Evolutionary conservation across 768 basidiomycete species (phyloP).

Genomic region (Pisolithus tinctorius): DNA sequence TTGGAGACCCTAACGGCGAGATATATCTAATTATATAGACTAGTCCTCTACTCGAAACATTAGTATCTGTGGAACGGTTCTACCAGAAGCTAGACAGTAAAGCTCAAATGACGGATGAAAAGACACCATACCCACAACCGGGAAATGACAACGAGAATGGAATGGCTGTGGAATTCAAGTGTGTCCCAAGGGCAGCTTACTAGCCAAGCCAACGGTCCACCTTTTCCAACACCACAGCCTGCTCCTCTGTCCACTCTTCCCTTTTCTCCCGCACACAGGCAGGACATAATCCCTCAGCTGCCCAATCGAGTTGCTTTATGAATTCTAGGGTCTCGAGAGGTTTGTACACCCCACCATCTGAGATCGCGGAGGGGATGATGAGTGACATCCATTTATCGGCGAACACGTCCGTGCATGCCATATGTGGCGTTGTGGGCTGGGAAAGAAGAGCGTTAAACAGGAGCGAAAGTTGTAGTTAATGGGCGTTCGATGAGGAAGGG

Average conservation of each 20-base stretch:
- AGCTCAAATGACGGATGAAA: too few species aligned
- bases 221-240: constrained; percentile 49
- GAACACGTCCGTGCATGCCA: constrained; percentile 66
- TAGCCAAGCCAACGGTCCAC: constrained; percentile 52
- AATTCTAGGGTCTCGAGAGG: constrained; percentile 66
- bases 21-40: too few species aligned
- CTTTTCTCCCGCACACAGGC: constrained; percentile 53
- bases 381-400: constrained; percentile 67
- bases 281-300: constrained; percentile 46
- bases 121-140: too few species aligned
- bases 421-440: constrained; percentile 54
- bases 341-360: constrained; percentile 56
- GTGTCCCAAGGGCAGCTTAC: too few species aligned
- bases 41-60: too few species aligned
- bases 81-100: too few species aligned
- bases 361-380: constrained; percentile 61
- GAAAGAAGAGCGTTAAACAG: not conserved
- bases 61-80: too few species aligned
- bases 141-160: too few species aligned
- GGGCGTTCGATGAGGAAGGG: not conserved
- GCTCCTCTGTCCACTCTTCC: constrained; percentile 61
- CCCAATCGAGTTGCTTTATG: constrained; percentile 58
- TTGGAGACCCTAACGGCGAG: too few species aligned
- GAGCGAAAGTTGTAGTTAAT: not conserved
- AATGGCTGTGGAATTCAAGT: too few species aligned